These are phyloP conservation scores for Mycena galericulata DNA, from an alignment of 768 basidiomycete genomes.

Conservation along the genomic window DNA sequence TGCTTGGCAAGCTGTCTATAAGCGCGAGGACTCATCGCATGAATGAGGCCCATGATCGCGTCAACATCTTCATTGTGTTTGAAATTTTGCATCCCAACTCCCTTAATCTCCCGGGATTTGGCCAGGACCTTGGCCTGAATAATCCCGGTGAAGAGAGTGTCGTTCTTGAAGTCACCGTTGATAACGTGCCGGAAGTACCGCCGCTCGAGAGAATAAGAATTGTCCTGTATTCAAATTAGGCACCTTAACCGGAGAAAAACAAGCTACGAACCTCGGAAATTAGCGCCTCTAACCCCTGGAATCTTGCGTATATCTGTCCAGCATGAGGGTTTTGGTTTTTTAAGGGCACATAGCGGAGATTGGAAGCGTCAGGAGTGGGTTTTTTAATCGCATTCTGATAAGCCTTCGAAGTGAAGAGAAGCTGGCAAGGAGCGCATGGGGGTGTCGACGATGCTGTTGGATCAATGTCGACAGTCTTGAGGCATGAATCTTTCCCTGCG, in stretches of 20 bases:
- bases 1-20: slow-evolving; percentile 34
- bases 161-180: slow-evolving; percentile 35
- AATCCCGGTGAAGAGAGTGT: slow-evolving; percentile 36
- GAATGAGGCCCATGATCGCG: slow-evolving; percentile 35
- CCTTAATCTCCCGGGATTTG: slow-evolving; percentile 30
- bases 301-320: slow-evolving; percentile 8
- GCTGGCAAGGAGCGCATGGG: background rate
- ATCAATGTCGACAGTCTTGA: background rate
- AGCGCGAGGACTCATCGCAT: slow-evolving; percentile 34
- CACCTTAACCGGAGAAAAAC: background rate
- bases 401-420: background rate
- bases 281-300: slow-evolving; percentile 14
- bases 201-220: slow-evolving; percentile 6
- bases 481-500: background rate
- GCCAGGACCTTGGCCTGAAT: slow-evolving; percentile 33
- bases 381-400: background rate
- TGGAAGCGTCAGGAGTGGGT: background rate
- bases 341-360: background rate
- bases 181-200: slow-evolving; percentile 30
- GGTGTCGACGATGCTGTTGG: background rate
- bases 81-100: slow-evolving; percentile 42
- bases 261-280: slow-evolving; percentile 3
- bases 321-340: slow-evolving; percentile 2
- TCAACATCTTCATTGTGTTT: slow-evolving; percentile 35
- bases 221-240: background rate